Evolutionary conservation across 2,329 filamentous ascomycete species (phyloP).

Genomic region (Aspergillus sp.): DNA sequence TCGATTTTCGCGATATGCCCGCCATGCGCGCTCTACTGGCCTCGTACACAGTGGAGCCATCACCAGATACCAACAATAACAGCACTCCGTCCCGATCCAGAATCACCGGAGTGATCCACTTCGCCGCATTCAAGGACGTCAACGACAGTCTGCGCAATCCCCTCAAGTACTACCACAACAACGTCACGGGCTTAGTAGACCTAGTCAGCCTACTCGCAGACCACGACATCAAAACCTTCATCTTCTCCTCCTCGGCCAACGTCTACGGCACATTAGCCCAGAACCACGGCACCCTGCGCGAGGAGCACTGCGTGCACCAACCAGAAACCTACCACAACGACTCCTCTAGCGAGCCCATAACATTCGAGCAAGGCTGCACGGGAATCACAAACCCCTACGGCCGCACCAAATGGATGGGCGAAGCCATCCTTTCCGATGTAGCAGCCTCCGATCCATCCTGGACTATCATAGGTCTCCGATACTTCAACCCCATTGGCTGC

Average conservation of each 20-base stretch:
- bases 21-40: constrained; percentile 12
- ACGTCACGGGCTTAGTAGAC: constrained; percentile 63
- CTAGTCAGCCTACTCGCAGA: constrained; percentile 60
- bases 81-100: constrained; percentile 43
- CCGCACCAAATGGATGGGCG: constrained; percentile 66
- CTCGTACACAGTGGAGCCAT: constrained; percentile 47
- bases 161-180: constrained; percentile 67
- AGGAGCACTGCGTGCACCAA: constrained; percentile 58
- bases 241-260: constrained; percentile 68
- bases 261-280: constrained; percentile 61
- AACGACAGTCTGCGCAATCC: constrained; percentile 62
- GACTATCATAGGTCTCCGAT: constrained; percentile 63
- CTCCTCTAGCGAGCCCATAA: constrained; percentile 42
- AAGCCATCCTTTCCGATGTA: constrained; percentile 64
- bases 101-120: constrained; percentile 66
- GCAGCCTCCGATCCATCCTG: constrained; percentile 61
- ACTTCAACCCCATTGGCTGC: constrained; percentile 69
- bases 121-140: constrained; percentile 67
- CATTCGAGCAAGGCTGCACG: constrained; percentile 51
- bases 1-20: constrained; percentile 9
- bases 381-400: constrained; percentile 67
- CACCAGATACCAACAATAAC: constrained; percentile 32
- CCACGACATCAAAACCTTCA: constrained; percentile 64
- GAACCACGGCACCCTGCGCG: constrained; percentile 48
- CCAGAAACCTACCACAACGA: constrained; percentile 48